phyloP scores from a whole-genome alignment of 1,284 basidiomycete genomes.

The Cryptococcus wingfieldii region DNA sequence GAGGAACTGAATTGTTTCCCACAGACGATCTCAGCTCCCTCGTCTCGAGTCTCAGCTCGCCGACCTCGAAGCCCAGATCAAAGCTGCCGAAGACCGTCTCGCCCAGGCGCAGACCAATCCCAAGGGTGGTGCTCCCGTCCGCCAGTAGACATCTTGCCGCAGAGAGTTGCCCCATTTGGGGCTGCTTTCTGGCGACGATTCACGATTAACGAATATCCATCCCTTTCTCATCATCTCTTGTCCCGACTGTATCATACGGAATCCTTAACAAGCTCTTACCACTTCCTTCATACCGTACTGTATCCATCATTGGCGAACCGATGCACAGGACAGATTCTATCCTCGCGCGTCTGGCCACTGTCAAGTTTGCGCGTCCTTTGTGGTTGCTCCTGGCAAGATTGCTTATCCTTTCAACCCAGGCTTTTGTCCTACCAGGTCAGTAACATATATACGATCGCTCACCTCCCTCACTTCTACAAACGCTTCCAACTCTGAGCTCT shows the following conservation, averaged over 20 bases:
- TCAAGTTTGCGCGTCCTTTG: not conserved
- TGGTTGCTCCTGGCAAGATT: not conserved
- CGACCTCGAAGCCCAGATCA: conserved; percentile 43
- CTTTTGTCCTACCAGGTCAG: not conserved
- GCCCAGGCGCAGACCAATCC: conserved; percentile 7
- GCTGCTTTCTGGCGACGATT: not conserved
- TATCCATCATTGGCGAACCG: too few species aligned
- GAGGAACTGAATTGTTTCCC: not conserved
- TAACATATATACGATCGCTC: too few species aligned
- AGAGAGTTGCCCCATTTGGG: too few species aligned
- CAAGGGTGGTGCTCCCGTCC: not conserved
- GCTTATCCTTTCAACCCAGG: not conserved
- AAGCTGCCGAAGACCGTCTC: conserved; percentile 40
- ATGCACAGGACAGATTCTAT: not conserved
- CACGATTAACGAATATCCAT: not conserved
- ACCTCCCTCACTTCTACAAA: not conserved
- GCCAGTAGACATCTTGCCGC: not conserved
- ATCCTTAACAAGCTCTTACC: not conserved
- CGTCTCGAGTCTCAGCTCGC: conserved; percentile 41
- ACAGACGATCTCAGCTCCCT: conserved; percentile 37
- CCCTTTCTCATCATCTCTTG: not conserved
- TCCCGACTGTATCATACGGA: not conserved
- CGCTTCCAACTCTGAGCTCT: not conserved
- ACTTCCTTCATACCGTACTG: not conserved
- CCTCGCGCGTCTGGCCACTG: not conserved